A percentile compares a stretch with the other conserved stretches of the same genome.
Conservation (phyloP, 2,329 filamentous ascomycete genomes). For the Penicillium sp. region DNA sequence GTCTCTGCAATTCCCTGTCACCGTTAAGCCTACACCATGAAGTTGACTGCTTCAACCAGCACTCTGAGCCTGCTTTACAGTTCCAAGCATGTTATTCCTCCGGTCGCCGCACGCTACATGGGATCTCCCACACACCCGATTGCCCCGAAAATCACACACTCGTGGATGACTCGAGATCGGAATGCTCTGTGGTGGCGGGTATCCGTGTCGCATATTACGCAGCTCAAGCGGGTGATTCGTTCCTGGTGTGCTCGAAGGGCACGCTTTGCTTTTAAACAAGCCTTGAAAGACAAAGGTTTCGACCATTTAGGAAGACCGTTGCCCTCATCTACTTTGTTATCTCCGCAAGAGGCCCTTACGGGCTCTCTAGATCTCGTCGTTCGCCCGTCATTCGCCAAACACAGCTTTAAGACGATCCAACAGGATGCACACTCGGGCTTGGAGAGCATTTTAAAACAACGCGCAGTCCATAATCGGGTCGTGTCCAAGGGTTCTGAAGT, state of each 20-base stretch:
- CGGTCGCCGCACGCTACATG: slow-evolving; percentile 33
- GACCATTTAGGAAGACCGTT: slow-evolving; percentile 29
- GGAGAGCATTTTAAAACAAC: slow-evolving; percentile 9
- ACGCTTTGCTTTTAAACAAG: slow-evolving; percentile 45
- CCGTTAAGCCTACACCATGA: slow-evolving; percentile 14
- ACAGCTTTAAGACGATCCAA: slow-evolving; percentile 23
- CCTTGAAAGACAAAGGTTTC: slow-evolving; percentile 48
- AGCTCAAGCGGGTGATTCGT: slow-evolving; percentile 47
- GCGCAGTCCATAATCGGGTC: neutral
- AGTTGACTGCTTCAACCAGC: slow-evolving; percentile 15
- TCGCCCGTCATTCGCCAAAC: slow-evolving; percentile 14
- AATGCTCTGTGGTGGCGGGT: slow-evolving; percentile 52
- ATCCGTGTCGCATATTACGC: slow-evolving; percentile 26
- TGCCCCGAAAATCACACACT: slow-evolving; percentile 37
- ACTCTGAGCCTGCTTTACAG: slow-evolving; percentile 28
- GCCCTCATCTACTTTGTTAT: neutral
- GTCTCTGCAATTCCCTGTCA: neutral
- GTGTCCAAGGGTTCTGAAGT: neutral
- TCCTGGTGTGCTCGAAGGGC: slow-evolving; percentile 46
- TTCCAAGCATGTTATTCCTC: slow-evolving; percentile 21
- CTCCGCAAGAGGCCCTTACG: slow-evolving; percentile 22
- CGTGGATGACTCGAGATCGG: slow-evolving; percentile 38
- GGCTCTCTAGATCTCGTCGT: slow-evolving; percentile 39
- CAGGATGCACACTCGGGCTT: slow-evolving; percentile 18
- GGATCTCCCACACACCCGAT: slow-evolving; percentile 32